Percentiles rank a stretch among this genome's conserved stretches.
Conservation (phyloP, 2,329 filamentous ascomycete genomes). For the Verticillium tricorpus region DNA sequence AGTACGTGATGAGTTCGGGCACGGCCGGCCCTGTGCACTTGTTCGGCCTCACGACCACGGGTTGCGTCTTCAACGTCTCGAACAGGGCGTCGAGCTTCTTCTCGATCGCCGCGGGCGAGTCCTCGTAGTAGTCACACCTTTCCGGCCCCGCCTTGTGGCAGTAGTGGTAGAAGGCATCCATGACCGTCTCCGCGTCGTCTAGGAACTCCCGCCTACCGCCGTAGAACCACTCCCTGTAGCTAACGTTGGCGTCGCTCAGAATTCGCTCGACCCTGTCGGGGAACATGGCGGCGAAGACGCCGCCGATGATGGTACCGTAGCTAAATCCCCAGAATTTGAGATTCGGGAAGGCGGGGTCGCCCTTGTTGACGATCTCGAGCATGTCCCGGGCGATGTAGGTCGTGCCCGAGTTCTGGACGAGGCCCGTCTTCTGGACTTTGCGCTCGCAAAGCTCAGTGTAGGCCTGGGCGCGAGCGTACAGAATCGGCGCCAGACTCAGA, state of each 20-base stretch:
- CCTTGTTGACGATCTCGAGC: slow-evolving; percentile 40
- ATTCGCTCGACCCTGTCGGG: slow-evolving; percentile 45
- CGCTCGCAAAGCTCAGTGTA: slow-evolving; percentile 38
- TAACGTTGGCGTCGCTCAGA: slow-evolving; percentile 48
- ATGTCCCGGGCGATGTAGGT: slow-evolving; percentile 41
- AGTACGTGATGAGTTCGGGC: slow-evolving; percentile 47
- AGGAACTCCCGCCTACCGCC: slow-evolving; percentile 41
- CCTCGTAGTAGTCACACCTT: slow-evolving; percentile 38
- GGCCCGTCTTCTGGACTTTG: slow-evolving; percentile 26
- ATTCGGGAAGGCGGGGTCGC: slow-evolving; percentile 29
- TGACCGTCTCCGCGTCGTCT: slow-evolving; percentile 49
- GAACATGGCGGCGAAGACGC: slow-evolving; percentile 46
- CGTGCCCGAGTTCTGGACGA: slow-evolving; percentile 38
- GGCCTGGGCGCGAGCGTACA: slow-evolving; percentile 36
- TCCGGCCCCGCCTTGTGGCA: slow-evolving; percentile 48
- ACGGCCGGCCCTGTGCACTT: slow-evolving; percentile 28
- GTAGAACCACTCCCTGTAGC: slow-evolving; percentile 50
- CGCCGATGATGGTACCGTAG: slow-evolving; percentile 49
- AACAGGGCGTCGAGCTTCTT: slow-evolving; percentile 35
- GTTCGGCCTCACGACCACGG: slow-evolving; percentile 32
- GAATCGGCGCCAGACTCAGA: slow-evolving; percentile 2
- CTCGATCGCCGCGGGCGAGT: slow-evolving; percentile 31
- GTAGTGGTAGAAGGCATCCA: slow-evolving; percentile 46
- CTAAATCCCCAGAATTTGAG: slow-evolving; percentile 51
- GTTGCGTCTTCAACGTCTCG: slow-evolving; percentile 31